Base-by-base conservation (phyloP, 331 rosid genomes). In the Telfairia occidentalis region DNA sequence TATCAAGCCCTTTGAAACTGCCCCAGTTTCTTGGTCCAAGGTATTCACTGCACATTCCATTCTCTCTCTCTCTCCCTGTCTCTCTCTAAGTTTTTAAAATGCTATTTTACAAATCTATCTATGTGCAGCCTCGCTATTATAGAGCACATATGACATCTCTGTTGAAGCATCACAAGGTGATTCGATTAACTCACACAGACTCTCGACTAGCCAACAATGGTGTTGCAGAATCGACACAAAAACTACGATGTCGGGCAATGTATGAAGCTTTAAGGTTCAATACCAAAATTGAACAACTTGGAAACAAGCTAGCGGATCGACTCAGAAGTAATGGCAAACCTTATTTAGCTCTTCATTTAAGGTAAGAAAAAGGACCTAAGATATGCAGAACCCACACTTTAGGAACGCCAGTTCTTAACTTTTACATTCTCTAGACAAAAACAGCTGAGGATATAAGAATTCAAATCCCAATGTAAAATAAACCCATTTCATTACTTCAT, bases 11-110 rank as follows among this genome's bases (percentile, higher is more conserved):
- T 81, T 84, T 63, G 77, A 78, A 24, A 95, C 90, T 81, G 97
- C 99, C 32, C 99, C 99, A 3, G 83, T 92, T 79, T 95, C 99
- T 23, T 95, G 99, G 99, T 95, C 99, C 2, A 95, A 95, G 97
- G 99, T 93, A 32, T 23, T 67, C 53, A 38, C 30, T 8, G 49
- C 15, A 60, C 67, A 50, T 18, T 16, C 37, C 46, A 1, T 10
- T 64, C 73, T 21, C 10, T 61, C 11, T 16, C 0, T 69, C 37
- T 6, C 74, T 28, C 57, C 5, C 57, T 18, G 1, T 50, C 57
- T 7, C 38, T 32, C 43, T 60, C 67, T 13, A 3, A 53, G 38
- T 58, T 28, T 16, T 16, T 23, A 24, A 30, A 54, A 76, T 45
- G 55, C 7, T 52, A 60, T 75, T 30, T 75, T 70, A n/a, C n/a